Evolutionary conservation across 2,329 filamentous ascomycete genomes (phyloP).

Genomic region (Massarina eburnea): DNA sequence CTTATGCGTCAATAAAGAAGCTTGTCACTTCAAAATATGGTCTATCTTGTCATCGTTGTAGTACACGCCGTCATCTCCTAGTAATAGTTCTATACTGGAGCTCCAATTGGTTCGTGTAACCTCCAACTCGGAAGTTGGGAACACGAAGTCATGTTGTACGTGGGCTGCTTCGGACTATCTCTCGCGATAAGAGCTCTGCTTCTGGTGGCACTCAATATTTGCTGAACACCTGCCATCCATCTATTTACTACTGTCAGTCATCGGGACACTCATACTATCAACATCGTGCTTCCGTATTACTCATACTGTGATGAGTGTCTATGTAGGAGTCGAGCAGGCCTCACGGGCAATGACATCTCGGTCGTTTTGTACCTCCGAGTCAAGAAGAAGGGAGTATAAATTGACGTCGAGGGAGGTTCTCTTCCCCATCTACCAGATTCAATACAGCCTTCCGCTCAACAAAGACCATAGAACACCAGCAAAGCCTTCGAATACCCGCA

Average conservation of each 20-base stretch:
- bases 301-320: background rate
- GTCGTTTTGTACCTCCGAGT: no score
- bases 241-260: background rate
- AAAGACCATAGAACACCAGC: no score
- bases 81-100: background rate
- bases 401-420: no score
- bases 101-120: background rate
- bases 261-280: background rate
- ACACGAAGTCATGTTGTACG: background rate
- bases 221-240: no score
- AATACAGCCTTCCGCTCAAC: no score
- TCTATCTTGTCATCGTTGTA: background rate
- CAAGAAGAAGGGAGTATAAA: background rate
- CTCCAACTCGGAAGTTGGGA: background rate
- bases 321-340: no score
- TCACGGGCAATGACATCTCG: no score
- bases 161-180: background rate
- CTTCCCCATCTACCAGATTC: no score
- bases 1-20: background rate
- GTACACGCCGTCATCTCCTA: background rate
- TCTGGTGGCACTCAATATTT: no score
- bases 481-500: no score
- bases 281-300: background rate
- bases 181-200: no score
- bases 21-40: background rate